Evolutionary conservation across 1,139 yeast species (phyloP).

Genomic region (Sugiyamaella neomexicana): DNA sequence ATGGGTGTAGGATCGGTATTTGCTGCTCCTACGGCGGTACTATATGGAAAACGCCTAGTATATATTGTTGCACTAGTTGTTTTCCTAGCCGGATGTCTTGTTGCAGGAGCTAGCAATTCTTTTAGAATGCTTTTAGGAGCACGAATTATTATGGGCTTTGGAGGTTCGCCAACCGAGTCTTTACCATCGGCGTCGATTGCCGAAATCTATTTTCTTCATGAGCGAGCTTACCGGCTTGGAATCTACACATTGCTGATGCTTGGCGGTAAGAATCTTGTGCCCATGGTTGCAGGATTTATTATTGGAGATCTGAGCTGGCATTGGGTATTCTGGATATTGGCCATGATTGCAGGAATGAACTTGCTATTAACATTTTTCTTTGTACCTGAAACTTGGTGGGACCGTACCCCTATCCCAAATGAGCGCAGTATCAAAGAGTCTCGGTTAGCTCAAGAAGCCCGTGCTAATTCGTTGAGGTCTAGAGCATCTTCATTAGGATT

Average conservation of each 20-base stretch:
- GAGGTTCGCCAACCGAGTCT: conserved; percentile 63
- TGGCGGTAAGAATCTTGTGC: conserved; percentile 64
- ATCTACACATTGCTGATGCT: conserved; percentile 59
- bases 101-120: conserved; percentile 53
- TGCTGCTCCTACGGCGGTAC: conserved; percentile 59
- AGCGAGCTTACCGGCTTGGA: conserved; percentile 64
- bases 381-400: conserved; percentile 70
- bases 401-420: conserved; percentile 53
- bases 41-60: conserved; percentile 60
- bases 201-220: conserved; percentile 64
- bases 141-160: conserved; percentile 57
- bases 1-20: conserved; percentile 59
- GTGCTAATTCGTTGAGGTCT: conserved; percentile 22
- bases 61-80: conserved; percentile 53
- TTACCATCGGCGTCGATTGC: conserved; percentile 63
- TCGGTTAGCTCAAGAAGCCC: conserved; percentile 48
- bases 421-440: conserved; percentile 54
- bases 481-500: conserved; percentile 18
- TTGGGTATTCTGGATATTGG: conserved; percentile 63
- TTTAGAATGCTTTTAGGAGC: conserved; percentile 59
- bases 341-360: conserved; percentile 54
- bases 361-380: conserved; percentile 51
- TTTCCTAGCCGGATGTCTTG: conserved; percentile 54
- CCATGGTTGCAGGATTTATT: conserved; percentile 56
- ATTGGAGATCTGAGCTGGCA: conserved; percentile 53